Conservation (phyloP, 768 basidiomycete species). For the Hygrophorus russula region DNA sequence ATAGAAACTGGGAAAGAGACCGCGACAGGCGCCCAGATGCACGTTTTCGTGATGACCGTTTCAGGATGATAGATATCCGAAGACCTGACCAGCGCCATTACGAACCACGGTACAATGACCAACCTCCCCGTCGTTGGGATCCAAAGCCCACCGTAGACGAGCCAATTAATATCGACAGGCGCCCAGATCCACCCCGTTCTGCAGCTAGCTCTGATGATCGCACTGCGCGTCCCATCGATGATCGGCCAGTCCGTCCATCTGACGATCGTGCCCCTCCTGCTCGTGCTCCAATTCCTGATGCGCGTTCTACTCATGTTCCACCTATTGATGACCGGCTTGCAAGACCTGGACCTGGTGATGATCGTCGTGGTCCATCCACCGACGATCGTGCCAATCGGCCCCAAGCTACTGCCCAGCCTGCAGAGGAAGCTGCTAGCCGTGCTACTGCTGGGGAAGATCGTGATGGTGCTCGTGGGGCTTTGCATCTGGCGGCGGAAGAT, state of each 20-base stretch:
- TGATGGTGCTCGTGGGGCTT: constrained; percentile 9
- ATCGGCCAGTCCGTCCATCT: constrained; percentile 16
- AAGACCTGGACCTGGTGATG: constrained; percentile 19
- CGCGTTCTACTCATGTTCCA: constrained; percentile 11
- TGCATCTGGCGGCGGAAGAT: constrained; percentile 10
- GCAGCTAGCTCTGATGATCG: constrained; percentile 10
- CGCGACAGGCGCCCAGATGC: constrained; percentile 27
- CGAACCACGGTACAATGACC: constrained; percentile 28
- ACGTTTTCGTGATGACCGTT: constrained; percentile 15
- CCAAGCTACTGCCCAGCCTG: constrained; percentile 6
- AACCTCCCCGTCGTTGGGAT: constrained; percentile 15
- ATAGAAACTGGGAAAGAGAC: constrained; percentile 19
- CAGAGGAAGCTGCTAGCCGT: constrained; percentile 11
- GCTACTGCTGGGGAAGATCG: constrained; percentile 11
- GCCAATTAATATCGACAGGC: constrained; percentile 17
- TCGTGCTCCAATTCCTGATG: constrained; percentile 15
- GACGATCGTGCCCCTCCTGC: constrained; percentile 10
- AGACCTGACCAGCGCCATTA: constrained; percentile 38
- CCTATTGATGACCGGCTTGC: constrained; percentile 21
- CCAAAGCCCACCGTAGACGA: constrained; percentile 11
- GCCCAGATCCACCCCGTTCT: constrained; percentile 13
- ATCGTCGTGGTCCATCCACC: constrained; percentile 13
- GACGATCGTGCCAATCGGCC: constrained; percentile 4
- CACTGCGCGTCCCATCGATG: constrained; percentile 15
- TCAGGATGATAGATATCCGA: constrained; percentile 18